Percentiles rank a stretch among this genome's conserved stretches.
Evolutionary conservation across 331 rosid species (phyloP).

Genomic region (Stylosanthes scabra): DNA sequence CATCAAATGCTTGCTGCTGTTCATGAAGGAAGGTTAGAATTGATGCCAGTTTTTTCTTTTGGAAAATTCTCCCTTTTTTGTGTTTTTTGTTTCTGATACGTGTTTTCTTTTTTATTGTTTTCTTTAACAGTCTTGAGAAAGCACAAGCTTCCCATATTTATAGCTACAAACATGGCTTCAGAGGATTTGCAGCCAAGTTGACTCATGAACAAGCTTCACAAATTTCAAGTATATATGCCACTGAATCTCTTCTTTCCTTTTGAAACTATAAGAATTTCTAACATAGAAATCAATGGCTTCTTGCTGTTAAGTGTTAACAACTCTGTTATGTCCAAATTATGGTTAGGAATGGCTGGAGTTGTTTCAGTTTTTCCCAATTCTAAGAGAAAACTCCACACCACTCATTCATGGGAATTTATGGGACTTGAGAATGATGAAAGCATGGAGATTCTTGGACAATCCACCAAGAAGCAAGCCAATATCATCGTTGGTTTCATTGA

Average conservation of each 20-base stretch:
- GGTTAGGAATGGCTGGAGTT: slow-evolving; percentile 76
- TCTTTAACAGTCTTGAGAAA: slow-evolving; percentile 62
- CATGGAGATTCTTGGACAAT: slow-evolving; percentile 59
- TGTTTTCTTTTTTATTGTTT: background rate
- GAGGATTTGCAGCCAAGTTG: slow-evolving; percentile 82
- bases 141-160: slow-evolving; percentile 71
- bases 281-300: no score
- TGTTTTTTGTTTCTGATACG: slow-evolving; percentile 15
- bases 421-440: slow-evolving; percentile 67
- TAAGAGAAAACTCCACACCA: slow-evolving; percentile 75
- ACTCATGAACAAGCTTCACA: slow-evolving; percentile 66
- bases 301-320: slow-evolving; percentile 23
- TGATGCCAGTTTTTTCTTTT: background rate
- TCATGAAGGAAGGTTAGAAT: slow-evolving; percentile 66
- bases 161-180: slow-evolving; percentile 77
- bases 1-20: slow-evolving; percentile 77
- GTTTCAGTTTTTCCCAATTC: slow-evolving; percentile 83
- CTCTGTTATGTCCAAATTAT: slow-evolving; percentile 27
- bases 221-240: slow-evolving; percentile 64
- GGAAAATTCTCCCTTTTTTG: background rate
- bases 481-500: slow-evolving; percentile 77
- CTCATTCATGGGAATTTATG: slow-evolving; percentile 90
- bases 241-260: slow-evolving; percentile 2
- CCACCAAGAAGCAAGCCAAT: slow-evolving; percentile 72
- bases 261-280: no score